Percentiles rank a stretch among this genome's conserved stretches.
Evolutionary conservation across 2,329 filamentous ascomycete genomes (phyloP).

Genomic region (Neocucurbitaria cava): DNA sequence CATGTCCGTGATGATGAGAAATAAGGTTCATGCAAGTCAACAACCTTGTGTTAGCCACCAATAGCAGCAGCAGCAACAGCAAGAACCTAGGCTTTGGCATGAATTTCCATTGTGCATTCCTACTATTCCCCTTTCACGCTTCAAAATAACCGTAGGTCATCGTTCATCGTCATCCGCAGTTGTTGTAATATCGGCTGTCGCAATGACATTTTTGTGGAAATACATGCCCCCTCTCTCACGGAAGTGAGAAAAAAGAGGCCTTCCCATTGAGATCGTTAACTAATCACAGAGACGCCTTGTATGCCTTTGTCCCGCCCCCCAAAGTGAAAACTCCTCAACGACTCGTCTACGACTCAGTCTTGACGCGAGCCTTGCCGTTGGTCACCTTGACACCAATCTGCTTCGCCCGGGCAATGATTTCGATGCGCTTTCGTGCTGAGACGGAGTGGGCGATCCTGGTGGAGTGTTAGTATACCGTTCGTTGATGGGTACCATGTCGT

Average conservation of each 20-base stretch:
- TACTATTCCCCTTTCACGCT: conserved; percentile 26
- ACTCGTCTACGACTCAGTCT: conserved; percentile 75
- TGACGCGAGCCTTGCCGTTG: conserved; percentile 98
- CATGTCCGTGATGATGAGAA: too few relatives aligned
- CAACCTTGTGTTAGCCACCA: conserved; percentile 8
- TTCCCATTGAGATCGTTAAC: conserved; percentile 47
- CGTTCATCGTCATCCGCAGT: too few relatives aligned
- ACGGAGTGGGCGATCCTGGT: conserved; percentile 94
- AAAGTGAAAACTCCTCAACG: conserved; percentile 36
- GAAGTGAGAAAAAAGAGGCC: conserved; percentile 41
- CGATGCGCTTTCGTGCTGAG: conserved; percentile 97
- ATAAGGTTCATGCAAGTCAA: too few relatives aligned
- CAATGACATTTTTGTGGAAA: conserved; percentile 37
- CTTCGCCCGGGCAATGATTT: conserved; percentile 97
- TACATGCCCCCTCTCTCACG: conserved; percentile 41
- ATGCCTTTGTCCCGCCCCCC: conserved; percentile 37
- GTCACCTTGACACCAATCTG: conserved; percentile 99
- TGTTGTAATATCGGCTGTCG: conserved; percentile 23
- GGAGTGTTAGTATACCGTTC: conserved; percentile 17
- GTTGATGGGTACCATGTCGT: neutral
- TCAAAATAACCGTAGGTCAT: conserved; percentile 22
- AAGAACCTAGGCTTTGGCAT: conserved; percentile 24
- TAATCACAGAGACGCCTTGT: conserved; percentile 49
- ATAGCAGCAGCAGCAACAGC: too few relatives aligned
- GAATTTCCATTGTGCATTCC: conserved; percentile 39